Evolutionary conservation across 2,329 filamentous ascomycete species (phyloP).

Genomic region (Epichloe sylvatica): DNA sequence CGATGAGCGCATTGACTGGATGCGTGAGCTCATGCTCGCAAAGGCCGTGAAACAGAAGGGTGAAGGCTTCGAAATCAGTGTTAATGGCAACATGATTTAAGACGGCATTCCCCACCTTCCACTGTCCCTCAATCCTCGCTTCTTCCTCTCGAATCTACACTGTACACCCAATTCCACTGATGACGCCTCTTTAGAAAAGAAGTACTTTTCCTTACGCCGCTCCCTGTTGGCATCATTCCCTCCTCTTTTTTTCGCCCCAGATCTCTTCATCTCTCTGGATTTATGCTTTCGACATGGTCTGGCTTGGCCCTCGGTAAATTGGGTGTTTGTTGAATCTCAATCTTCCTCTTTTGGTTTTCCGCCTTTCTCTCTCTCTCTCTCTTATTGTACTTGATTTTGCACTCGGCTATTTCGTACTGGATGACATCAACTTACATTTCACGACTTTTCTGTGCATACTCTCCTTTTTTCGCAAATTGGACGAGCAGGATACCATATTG

Average conservation of each 20-base stretch:
- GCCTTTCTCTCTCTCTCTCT: not conserved
- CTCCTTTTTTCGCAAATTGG: slow-evolving; percentile 7
- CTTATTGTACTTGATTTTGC: not conserved
- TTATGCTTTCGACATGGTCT: not conserved
- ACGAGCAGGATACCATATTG: slow-evolving; percentile 14
- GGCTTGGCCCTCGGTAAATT: not conserved
- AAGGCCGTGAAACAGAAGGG: slow-evolving; percentile 77
- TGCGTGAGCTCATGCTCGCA: slow-evolving; percentile 82
- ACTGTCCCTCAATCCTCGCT: not conserved
- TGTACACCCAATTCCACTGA: too few relatives aligned
- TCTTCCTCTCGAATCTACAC: too few relatives aligned
- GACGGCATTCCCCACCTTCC: not conserved
- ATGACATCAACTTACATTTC: not conserved
- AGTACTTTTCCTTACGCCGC: not conserved
- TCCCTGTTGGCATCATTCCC: not conserved
- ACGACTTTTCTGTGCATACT: slow-evolving; percentile 6
- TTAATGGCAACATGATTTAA: slow-evolving; percentile 64
- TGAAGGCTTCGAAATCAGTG: slow-evolving; percentile 67
- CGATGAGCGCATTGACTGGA: slow-evolving; percentile 94
- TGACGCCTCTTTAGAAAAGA: not conserved
- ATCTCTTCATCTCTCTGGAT: too few relatives aligned
- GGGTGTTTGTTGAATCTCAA: not conserved
- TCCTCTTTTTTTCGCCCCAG: not conserved
- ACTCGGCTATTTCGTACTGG: not conserved
- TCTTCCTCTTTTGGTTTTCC: too few relatives aligned